A percentile compares a stretch with the other conserved stretches of the same genome.
Evolutionary conservation across 148 eudicot genomes (phyloP).

Genomic region (Heliosperma pusillum): DNA sequence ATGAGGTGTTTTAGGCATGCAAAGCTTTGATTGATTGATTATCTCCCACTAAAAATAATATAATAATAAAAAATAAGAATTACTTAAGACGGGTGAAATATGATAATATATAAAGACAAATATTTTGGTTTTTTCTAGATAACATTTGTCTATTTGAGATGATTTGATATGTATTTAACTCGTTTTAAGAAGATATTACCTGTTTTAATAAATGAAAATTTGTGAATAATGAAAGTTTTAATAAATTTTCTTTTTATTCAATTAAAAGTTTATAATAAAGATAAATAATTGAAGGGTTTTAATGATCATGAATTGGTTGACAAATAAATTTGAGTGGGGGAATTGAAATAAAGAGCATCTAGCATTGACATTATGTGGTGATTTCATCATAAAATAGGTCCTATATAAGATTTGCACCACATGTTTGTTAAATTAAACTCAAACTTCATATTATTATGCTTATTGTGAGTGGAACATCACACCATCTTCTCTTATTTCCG

Average conservation of each 20-base stretch:
- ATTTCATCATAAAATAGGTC: conserved; percentile 2
- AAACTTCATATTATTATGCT: conserved; percentile 8
- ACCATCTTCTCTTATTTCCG: neutral
- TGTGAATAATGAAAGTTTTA: too few species aligned
- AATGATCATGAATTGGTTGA: conserved; percentile 8
- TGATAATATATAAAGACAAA: too few species aligned
- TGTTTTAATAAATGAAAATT: too few species aligned
- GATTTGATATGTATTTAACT: too few species aligned
- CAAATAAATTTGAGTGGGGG: neutral
- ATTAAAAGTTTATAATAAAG: neutral
- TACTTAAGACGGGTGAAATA: too few species aligned
- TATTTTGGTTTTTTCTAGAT: too few species aligned
- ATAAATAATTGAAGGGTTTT: conserved; percentile 1
- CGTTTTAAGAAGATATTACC: too few species aligned
- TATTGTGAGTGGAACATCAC: conserved; percentile 9
- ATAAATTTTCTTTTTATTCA: neutral
- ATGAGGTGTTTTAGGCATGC: conserved; percentile 14
- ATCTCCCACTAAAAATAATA: conserved; percentile 4
- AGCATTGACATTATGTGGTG: conserved; percentile 2
- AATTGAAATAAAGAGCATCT: conserved; percentile 1
- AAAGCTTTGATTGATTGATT: conserved; percentile 15
- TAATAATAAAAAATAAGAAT: too few species aligned
- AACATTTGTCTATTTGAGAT: too few species aligned
- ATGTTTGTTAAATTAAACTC: neutral
- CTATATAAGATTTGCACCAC: conserved; percentile 4